Evolutionary conservation across 139 green algal genomes (phyloP), one percentile per base, ranked within the genome.

Genomic region (Chlorella sp.): DNA sequence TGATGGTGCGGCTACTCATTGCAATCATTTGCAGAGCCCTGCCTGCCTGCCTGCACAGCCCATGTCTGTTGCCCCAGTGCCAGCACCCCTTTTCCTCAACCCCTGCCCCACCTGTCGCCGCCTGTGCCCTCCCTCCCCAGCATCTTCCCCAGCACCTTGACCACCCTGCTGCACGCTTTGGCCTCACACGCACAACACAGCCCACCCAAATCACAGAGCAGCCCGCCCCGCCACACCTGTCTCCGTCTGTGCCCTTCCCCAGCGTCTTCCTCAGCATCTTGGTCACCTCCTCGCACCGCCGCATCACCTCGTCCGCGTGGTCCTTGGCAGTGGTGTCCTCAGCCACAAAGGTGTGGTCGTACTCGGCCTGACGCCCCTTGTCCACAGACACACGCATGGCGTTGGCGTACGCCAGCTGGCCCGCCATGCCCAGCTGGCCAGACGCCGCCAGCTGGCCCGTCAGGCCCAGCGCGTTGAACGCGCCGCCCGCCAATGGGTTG

Each of bases 81-180:
- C 9, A 9, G 7, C 48, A 9, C 48, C 48, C 48, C 48, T 57
- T 19, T 66, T 40, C 78, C 39, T 39, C 40, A 24, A 9, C 37
- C 71, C 71, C 71, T 1, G 12, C 71, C 71, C 30, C 71, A 36
- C 71, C 71, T 39, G 32, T 39, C 71, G 21, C 71, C 71, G 5
- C 89, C 78, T 21, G 87, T 83, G 26, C 89, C 77, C 71, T 90
- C n/a, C n/a, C n/a, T 76, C 48, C 78, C 90, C 83, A 95, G 76
- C 68, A 73, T 85, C 30, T 77, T 81, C 12, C 83, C 61, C 85
- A 95, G 84, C 40, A 75, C 66, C 36, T 79, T 69, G 34, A 91
- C 89, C 32, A 95, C 93, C 26, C 89, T 80, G 77, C 94, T 93
- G 81, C 94, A 96, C 1, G n/a, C n/a, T n/a, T n/a, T n/a, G n/a